Conservation (phyloP, 495 filamentous ascomycete species). For the Melanomma pulvis-pyrius region DNA sequence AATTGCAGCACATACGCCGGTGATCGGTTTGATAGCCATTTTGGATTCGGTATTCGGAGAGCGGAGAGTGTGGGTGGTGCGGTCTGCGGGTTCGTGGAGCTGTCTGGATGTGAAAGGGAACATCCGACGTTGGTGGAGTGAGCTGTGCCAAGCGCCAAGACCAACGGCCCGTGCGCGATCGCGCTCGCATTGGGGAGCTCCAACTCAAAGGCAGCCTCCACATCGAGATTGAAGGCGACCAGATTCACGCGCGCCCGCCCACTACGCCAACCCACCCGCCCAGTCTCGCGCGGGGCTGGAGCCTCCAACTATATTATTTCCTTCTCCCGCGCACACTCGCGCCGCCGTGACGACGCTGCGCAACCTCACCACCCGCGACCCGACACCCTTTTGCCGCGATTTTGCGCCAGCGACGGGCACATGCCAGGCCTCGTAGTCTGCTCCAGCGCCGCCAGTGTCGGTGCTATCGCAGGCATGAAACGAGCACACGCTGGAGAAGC, state of each 20-base stretch:
- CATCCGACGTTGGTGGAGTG: conserved; percentile 3
- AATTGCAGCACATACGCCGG: conserved; percentile 52
- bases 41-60: conserved; percentile 4
- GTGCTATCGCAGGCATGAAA: conserved; percentile 19
- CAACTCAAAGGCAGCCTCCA: not conserved
- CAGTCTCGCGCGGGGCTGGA: not conserved
- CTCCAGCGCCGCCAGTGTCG: conserved; percentile 12
- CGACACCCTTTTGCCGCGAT: not conserved
- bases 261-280: not conserved
- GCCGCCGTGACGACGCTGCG: not conserved
- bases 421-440: conserved; percentile 21
- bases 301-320: not conserved
- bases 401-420: not conserved
- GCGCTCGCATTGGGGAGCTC: conserved; percentile 10
- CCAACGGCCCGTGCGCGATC: not conserved
- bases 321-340: not conserved
- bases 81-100: conserved; percentile 10
- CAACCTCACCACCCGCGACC: not conserved
- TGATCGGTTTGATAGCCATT: conserved; percentile 59
- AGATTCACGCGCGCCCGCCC: not conserved
- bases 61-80: conserved; percentile 19
- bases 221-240: conserved; percentile 2
- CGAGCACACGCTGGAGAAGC: conserved; percentile 12
- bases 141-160: conserved; percentile 3
- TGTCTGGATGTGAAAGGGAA: conserved; percentile 32